Base-by-base conservation (phyloP, 1,139 yeast genomes). In the Debaryomyces sp. region DNA sequence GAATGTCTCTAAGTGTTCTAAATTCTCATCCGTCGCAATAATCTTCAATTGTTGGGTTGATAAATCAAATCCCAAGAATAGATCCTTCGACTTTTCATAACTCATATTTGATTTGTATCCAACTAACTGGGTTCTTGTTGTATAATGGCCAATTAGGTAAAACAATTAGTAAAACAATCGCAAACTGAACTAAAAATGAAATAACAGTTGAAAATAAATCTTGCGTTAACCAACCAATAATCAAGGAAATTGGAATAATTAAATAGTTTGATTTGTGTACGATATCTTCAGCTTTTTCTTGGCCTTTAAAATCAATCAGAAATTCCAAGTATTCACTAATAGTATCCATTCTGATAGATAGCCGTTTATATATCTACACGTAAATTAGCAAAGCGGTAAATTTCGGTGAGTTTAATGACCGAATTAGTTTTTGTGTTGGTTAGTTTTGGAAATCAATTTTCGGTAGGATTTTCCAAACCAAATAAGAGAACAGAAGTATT, bases 31-130 rank as follows among this genome's bases (percentile, higher is more conserved):
- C 37, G 89, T 82, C 24, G 86, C 84, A 38, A 90, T 79, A 43
- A 89, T 81, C 66, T 91, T 91, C 59, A 91, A 71, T 63, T 90
- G 97, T 65, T 91, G 97, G 15, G 97, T 91, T 1, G 96, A 89
- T 38, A 91, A 75, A 64, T 91, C 97, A 60, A 90, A 82, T 1
- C 97, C 97, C 52, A 88, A 68, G 58, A 70, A 85, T 45, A 78
- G 67, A 23, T 64, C 67, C 17, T 54, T 49, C 22, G 55, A 44
- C 13, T 44, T 41, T 27, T 60, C 50, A 54, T 52, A 64, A 52
- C 59, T 59, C 68, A 62, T 65, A 65, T 45, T 64, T 57, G 45
- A 68, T 59, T 32, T 59, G 50, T 30, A 71, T 66, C 78, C 81
- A 84, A 51, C 55, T 61, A 26, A 75, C 66, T 8, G 80, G 78